Evolutionary conservation across 2,329 filamentous ascomycete species (phyloP).

Genomic region (Penicillium sp.): DNA sequence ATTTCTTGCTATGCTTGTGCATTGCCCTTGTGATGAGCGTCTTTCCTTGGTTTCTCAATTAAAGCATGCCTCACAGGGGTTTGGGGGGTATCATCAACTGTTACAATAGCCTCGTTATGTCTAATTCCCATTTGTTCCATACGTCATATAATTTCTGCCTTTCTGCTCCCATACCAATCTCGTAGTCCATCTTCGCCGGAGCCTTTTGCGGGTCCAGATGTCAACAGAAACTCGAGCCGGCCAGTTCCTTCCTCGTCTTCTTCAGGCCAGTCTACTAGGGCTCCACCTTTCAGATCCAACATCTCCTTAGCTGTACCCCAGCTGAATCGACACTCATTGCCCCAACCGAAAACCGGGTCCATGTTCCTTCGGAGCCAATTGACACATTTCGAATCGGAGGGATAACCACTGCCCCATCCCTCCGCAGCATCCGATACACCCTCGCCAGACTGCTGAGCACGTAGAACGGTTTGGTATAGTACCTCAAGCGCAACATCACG

Average conservation of each 20-base stretch:
- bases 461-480: slow-evolving; percentile 61
- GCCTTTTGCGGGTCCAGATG: slow-evolving; percentile 41
- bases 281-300: slow-evolving; percentile 72
- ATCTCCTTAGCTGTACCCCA: slow-evolving; percentile 96
- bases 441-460: slow-evolving; percentile 27
- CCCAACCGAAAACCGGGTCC: slow-evolving; percentile 95
- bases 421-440: slow-evolving; percentile 34
- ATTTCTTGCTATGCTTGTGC: background rate
- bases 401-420: slow-evolving; percentile 90
- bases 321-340: slow-evolving; percentile 86
- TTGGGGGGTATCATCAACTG: slow-evolving; percentile 28
- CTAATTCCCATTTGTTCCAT: slow-evolving; percentile 8
- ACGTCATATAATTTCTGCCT: slow-evolving; percentile 69
- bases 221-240: slow-evolving; percentile 71
- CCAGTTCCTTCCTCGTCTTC: slow-evolving; percentile 66
- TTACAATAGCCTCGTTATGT: slow-evolving; percentile 21
- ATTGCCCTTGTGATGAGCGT: slow-evolving; percentile 4
- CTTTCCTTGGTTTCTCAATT: slow-evolving; percentile 20
- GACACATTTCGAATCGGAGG: slow-evolving; percentile 78
- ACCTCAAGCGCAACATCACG: slow-evolving; percentile 85
- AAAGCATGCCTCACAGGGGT: slow-evolving; percentile 1
- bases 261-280: slow-evolving; percentile 80
- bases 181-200: slow-evolving; percentile 68
- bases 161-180: slow-evolving; percentile 73
- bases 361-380: slow-evolving; percentile 82